Percentiles rank a stretch among this genome's conserved stretches.
These are phyloP conservation scores for Eucalyptus decipiens DNA, from an alignment of 345 rosid genomes.

Conservation along the genomic window DNA sequence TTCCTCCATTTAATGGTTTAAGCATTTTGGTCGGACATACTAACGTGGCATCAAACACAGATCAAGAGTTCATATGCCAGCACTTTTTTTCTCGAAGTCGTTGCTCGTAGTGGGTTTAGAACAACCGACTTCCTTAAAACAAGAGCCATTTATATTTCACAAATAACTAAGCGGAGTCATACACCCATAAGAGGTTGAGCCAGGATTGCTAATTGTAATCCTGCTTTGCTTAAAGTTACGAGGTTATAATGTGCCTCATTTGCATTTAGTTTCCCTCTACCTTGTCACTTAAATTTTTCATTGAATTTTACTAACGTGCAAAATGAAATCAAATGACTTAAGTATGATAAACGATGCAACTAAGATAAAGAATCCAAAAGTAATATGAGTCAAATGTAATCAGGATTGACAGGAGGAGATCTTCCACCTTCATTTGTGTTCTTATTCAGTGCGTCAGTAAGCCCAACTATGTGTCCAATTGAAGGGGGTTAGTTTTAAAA, in stretches of 20 bases:
- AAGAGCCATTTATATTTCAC: too few relatives aligned
- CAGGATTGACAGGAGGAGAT: neutral
- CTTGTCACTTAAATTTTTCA: neutral
- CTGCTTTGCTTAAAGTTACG: neutral
- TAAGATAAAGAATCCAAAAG: neutral
- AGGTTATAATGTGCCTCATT: neutral
- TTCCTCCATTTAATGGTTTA: neutral
- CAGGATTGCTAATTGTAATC: neutral
- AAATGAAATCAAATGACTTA: neutral
- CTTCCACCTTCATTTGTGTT: neutral
- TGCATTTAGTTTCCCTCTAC: neutral
- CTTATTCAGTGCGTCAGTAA: neutral
- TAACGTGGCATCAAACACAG: too few relatives aligned
- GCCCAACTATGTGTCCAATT: neutral
- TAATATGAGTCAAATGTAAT: neutral
- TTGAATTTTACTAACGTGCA: neutral
- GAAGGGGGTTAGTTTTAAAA: neutral
- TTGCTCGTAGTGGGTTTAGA: neutral
- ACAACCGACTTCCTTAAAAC: neutral
- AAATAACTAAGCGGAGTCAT: neutral
- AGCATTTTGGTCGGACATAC: too few relatives aligned
- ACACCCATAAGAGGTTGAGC: too few relatives aligned
- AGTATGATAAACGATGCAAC: neutral
- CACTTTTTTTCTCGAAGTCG: neutral
- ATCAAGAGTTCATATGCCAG: neutral